A percentile compares a stretch with the other conserved stretches of the same genome.
Conservation (phyloP, 768 basidiomycete species). For the Fistulinella prunicolor region DNA sequence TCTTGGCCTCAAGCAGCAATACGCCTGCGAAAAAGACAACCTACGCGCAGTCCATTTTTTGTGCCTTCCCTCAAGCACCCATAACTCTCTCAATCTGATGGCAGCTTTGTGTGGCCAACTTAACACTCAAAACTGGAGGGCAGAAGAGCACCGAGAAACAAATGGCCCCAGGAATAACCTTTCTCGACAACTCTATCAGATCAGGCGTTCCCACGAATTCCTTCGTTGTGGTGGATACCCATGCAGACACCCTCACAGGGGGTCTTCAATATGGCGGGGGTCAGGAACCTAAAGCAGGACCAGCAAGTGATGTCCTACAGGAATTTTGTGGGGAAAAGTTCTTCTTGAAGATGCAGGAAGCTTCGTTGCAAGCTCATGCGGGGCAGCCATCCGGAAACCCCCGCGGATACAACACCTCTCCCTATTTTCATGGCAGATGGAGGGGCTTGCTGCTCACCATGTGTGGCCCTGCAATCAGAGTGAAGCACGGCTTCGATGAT, state of each 20-base stretch:
- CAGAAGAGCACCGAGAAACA: not conserved
- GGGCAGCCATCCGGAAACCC: not conserved
- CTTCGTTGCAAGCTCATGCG: not conserved
- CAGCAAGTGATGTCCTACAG: not conserved
- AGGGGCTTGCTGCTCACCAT: not conserved
- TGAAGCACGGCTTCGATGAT: not conserved
- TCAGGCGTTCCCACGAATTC: not conserved
- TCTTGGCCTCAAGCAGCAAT: not conserved
- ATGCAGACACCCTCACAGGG: not conserved
- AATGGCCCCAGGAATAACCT: not conserved
- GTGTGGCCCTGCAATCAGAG: not conserved
- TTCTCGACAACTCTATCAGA: not conserved
- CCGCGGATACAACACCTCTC: not conserved
- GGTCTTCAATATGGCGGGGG: not conserved
- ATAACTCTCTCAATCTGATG: no score
- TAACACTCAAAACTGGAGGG: not conserved
- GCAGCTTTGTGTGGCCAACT: no score
- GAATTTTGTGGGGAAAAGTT: not conserved
- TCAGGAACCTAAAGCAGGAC: no score
- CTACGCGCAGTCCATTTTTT: no score
- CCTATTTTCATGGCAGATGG: not conserved
- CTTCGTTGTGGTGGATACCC: not conserved
- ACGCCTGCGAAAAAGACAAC: no score
- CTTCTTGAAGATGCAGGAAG: not conserved
- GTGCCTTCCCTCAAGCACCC: no score